Evolutionary conservation across 768 basidiomycete species (phyloP).

Genomic region (Pseudohyphozyma bogoriensis): DNA sequence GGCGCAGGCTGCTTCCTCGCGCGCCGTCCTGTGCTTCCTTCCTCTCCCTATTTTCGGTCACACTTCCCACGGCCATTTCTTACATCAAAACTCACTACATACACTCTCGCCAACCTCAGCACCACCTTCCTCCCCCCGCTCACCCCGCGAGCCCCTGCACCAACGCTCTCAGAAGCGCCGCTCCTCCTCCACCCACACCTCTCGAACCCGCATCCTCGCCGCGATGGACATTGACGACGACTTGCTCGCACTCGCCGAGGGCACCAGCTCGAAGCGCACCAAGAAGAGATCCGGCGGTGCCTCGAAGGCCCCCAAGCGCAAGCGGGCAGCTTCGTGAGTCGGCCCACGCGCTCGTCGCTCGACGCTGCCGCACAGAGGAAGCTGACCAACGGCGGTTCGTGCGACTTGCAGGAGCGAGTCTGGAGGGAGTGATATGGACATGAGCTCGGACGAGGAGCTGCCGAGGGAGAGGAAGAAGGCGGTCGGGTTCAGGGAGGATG

Average conservation of each 20-base stretch:
- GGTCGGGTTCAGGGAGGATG: constrained; percentile 27
- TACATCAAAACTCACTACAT: too few relatives aligned
- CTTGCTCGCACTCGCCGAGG: constrained; percentile 69
- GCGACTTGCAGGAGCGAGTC: neutral
- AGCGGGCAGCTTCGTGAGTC: too few relatives aligned
- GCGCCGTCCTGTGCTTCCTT: too few relatives aligned
- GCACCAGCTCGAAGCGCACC: constrained; percentile 36
- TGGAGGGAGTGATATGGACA: constrained; percentile 26
- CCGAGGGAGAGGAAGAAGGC: neutral
- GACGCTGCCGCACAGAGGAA: constrained; percentile 2
- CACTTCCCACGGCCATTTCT: too few relatives aligned
- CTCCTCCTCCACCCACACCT: too few relatives aligned
- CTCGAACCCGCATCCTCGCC: too few relatives aligned
- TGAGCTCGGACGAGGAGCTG: constrained; percentile 48
- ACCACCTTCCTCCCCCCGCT: too few relatives aligned
- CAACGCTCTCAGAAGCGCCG: too few relatives aligned
- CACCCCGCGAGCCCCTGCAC: too few relatives aligned
- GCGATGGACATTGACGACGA: constrained; percentile 48
- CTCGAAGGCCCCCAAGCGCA: constrained; percentile 19
- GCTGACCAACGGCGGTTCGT: neutral
- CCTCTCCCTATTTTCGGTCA: too few relatives aligned
- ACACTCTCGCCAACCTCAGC: too few relatives aligned
- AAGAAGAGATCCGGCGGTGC: neutral
- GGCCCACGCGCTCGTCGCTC: neutral
- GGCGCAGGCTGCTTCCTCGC: too few relatives aligned